These are phyloP conservation scores for Leccinum barrowsii DNA, from an alignment of 768 basidiomycete species.

Conservation along the genomic window DNA sequence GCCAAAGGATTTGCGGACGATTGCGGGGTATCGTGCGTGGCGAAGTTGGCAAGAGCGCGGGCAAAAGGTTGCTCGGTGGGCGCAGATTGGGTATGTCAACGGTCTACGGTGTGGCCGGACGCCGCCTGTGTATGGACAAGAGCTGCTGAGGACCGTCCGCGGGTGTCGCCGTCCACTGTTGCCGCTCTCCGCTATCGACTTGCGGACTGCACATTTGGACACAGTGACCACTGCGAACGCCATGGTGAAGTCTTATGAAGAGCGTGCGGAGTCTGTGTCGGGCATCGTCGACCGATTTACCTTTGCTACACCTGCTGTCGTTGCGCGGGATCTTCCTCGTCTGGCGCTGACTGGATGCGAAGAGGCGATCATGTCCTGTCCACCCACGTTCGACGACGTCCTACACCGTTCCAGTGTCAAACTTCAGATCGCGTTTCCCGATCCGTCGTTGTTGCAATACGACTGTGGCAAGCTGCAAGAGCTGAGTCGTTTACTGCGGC, in stretches of 20 bases:
- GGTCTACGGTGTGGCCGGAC: slow-evolving; percentile 55
- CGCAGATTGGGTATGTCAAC: slow-evolving; percentile 72
- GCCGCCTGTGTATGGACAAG: slow-evolving; percentile 47
- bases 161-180: slow-evolving; percentile 45
- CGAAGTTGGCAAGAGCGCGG: slow-evolving; percentile 46
- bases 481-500: slow-evolving; percentile 71
- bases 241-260: slow-evolving; percentile 60
- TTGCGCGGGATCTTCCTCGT: slow-evolving; percentile 69
- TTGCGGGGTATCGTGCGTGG: slow-evolving; percentile 65
- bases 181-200: slow-evolving; percentile 46
- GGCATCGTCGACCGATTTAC: slow-evolving; percentile 64
- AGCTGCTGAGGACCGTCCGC: slow-evolving; percentile 40
- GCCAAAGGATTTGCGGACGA: slow-evolving; percentile 69
- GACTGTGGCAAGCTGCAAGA: slow-evolving; percentile 95
- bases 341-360: slow-evolving; percentile 52
- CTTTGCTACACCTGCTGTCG: slow-evolving; percentile 75
- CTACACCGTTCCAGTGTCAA: slow-evolving; percentile 77
- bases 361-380: slow-evolving; percentile 25
- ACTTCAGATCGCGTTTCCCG: slow-evolving; percentile 91
- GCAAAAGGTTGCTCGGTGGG: slow-evolving; percentile 57
- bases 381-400: slow-evolving; percentile 56
- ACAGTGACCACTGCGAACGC: slow-evolving; percentile 39
- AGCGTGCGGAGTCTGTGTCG: slow-evolving; percentile 54
- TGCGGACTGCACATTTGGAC: slow-evolving; percentile 39
- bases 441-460: slow-evolving; percentile 84